Evolutionary conservation across 352 stramenopile genomes (phyloP), one percentile per base, ranked within the genome.

Genomic region (Phytophthora nicotianae): DNA sequence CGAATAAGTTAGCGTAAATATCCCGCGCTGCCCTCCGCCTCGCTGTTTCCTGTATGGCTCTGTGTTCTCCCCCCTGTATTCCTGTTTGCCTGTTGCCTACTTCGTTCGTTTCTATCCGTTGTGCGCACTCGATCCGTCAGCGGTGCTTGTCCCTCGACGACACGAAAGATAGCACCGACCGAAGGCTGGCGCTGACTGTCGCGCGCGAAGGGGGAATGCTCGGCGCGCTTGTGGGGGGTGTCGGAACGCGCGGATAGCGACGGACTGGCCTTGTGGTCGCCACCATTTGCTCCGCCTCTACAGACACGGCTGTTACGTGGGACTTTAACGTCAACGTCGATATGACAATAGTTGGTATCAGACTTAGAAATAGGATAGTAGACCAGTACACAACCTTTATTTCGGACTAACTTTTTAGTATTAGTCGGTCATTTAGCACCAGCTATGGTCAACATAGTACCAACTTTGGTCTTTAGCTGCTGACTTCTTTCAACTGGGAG

Each of bases 221-320:
- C 41, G 48, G 14, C 45, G 46, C 42, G 23, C 21, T 27, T 45
- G 40, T 19, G 19, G 20, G 4, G 43, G 26, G 41, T 61, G 62
- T 49, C 23, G 43, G 43, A 62, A 62, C 26, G 24, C 32, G 9
- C 37, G 20, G 43, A 64, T 59, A 55, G 53, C 47, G 47, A 35
- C 47, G 42, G 56, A 63, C 63, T 63, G 57, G 56, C 40, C 48
- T 58, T 67, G 50, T 54, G 45, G 56, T 53, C 37, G 62, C 37
- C n/a, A 42, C 37, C 50, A 70, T 70, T 23, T 53, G 58, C 43
- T 55, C 35, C 54, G 55, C 59, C 50, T 77, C 55, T 68, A 65
- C 64, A 50, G 41, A 24, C 19, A 38, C 54, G 47, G 60, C 60
- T 68, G 59, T 67, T 67, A 37, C 33, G 35, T 14, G 49, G 47